Percentiles rank a stretch among this genome's conserved stretches.
These are phyloP conservation scores for Ulota crispa DNA, from an alignment of 225 moss, liverwort and hornwort genomes.

Conservation along the genomic window DNA sequence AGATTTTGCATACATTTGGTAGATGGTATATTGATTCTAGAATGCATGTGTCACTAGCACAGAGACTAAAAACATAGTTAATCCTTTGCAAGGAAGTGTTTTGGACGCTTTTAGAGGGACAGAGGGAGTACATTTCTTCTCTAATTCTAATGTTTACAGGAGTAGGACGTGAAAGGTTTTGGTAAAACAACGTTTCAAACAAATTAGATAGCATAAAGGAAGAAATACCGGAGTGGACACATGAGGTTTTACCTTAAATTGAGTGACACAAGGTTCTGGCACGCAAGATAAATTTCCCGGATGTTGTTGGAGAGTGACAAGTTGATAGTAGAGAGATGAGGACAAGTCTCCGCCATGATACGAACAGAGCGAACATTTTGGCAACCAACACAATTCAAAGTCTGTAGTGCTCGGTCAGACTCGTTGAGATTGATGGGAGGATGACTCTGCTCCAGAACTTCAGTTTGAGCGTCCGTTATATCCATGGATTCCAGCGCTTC, in stretches of 20 bases:
- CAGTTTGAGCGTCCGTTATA: slow-evolving; percentile 51
- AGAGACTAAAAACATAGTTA: too few species aligned
- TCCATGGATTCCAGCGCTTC: slow-evolving; percentile 28
- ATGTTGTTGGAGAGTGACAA: slow-evolving; percentile 88
- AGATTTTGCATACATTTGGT: too few species aligned
- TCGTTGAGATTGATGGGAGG: slow-evolving; percentile 32
- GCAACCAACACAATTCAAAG: slow-evolving; percentile 91
- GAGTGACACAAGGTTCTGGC: slow-evolving; percentile 74
- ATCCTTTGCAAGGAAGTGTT: too few species aligned
- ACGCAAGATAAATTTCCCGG: slow-evolving; percentile 78
- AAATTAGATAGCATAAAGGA: neutral
- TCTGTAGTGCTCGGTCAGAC: slow-evolving; percentile 73
- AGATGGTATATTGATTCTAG: too few species aligned
- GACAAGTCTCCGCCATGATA: slow-evolving; percentile 70
- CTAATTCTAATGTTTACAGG: neutral
- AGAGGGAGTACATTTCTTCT: neutral
- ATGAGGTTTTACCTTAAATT: slow-evolving; percentile 69
- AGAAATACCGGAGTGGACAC: neutral
- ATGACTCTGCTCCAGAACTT: slow-evolving; percentile 24
- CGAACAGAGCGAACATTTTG: slow-evolving; percentile 78
- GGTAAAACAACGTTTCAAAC: neutral
- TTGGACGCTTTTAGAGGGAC: too few species aligned
- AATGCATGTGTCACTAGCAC: too few species aligned
- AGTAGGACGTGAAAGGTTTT: neutral
- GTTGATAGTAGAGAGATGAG: slow-evolving; percentile 77